Evolutionary conservation across 2,329 filamentous ascomycete genomes (phyloP).

Genomic region (Ophiostoma pallidulum): DNA sequence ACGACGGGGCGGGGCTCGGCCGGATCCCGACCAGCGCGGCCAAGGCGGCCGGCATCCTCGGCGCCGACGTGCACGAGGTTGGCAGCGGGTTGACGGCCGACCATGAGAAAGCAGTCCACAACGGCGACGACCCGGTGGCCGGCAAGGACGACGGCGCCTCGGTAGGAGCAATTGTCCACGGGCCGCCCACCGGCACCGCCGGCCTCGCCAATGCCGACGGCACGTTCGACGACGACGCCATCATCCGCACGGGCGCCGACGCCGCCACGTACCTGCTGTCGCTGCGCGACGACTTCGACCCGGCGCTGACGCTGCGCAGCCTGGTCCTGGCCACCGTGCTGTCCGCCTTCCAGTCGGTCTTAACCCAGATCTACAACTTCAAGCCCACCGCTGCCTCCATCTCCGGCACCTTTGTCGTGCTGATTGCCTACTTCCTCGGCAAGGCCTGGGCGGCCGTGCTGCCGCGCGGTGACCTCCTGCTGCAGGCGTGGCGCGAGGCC

Average conservation of each 20-base stretch:
- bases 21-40: too few species aligned
- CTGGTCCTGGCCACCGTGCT: constrained; percentile 40
- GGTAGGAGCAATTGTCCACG: too few species aligned
- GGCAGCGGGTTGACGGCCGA: too few species aligned
- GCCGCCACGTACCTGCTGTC: constrained; percentile 39
- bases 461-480: constrained; percentile 42
- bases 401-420: constrained; percentile 45
- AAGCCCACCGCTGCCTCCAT: constrained; percentile 33
- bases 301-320: constrained; percentile 42
- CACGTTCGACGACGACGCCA: constrained; percentile 25
- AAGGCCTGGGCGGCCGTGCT: constrained; percentile 37
- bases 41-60: too few species aligned
- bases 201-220: constrained; percentile 24
- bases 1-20: too few species aligned
- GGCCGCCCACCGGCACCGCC: too few species aligned
- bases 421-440: constrained; percentile 47
- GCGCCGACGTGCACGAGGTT: too few species aligned
- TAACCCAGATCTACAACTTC: constrained; percentile 46
- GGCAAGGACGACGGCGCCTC: too few species aligned
- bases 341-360: constrained; percentile 43
- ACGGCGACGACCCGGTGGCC: too few species aligned
- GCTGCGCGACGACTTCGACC: constrained; percentile 43
- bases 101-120: too few species aligned
- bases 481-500: constrained; percentile 36
- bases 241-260: constrained; percentile 44